Conservation (phyloP, 176 grass and related monocot genomes). For the Triticum monococcum region DNA sequence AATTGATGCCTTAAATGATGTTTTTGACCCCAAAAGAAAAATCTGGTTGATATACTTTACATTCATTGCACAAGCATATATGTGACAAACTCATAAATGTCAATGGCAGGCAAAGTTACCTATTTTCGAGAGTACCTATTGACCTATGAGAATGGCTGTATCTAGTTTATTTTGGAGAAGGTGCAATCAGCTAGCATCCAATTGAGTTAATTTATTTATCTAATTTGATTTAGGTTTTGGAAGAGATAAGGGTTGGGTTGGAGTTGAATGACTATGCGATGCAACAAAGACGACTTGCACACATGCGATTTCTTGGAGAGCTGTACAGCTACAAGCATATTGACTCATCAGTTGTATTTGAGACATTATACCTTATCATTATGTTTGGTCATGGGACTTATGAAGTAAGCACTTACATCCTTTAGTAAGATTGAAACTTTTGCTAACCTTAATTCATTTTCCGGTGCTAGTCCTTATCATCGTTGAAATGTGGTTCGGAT, state of each 20-base stretch:
- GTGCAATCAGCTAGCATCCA: slow-evolving; percentile 25
- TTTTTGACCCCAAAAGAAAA: background rate
- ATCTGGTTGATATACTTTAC: background rate
- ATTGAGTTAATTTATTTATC: slow-evolving; percentile 29
- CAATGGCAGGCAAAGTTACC: background rate
- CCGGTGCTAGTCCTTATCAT: background rate
- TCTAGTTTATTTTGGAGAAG: background rate
- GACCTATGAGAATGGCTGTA: background rate
- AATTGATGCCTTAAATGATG: background rate
- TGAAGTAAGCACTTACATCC: slow-evolving; percentile 71
- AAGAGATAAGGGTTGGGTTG: slow-evolving; percentile 89
- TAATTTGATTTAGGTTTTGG: slow-evolving; percentile 71
- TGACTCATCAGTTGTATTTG: slow-evolving; percentile 88
- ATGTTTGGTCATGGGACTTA: slow-evolving; percentile 75
- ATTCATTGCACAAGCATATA: background rate
- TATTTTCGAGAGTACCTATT: background rate
- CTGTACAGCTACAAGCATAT: slow-evolving; percentile 94
- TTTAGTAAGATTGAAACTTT: slow-evolving; percentile 20
- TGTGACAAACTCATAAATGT: background rate
- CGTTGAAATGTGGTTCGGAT: slow-evolving; percentile 5
- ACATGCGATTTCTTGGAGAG: slow-evolving; percentile 95
- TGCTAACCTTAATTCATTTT: slow-evolving; percentile 6
- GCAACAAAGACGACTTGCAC: slow-evolving; percentile 86
- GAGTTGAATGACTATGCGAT: slow-evolving; percentile 96
- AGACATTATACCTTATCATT: slow-evolving; percentile 89